Conservation (phyloP, 2,329 filamentous ascomycete genomes). For the Clonostachys chloroleuca region DNA sequence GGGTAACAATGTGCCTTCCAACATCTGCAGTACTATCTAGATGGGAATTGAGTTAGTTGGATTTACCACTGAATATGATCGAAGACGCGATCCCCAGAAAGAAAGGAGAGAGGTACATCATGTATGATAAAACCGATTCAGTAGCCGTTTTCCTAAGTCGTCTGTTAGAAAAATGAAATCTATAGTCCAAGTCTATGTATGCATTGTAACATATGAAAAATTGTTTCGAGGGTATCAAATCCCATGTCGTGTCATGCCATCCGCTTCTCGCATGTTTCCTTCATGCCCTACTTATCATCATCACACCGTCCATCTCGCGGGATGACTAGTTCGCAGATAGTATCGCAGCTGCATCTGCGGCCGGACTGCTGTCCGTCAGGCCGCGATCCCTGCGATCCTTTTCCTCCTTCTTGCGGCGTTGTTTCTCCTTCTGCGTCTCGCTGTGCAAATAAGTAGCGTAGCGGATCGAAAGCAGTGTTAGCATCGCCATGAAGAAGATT, state of each 20-base stretch:
- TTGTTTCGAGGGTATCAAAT: too few species aligned
- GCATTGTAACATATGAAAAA: too few species aligned
- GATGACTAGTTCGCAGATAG: constrained; percentile 44
- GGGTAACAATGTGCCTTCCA: too few species aligned
- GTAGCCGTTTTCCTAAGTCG: too few species aligned
- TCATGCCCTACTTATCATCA: too few species aligned
- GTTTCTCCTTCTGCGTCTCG: constrained; percentile 40
- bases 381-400: constrained; percentile 35
- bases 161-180: too few species aligned
- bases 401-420: constrained; percentile 36
- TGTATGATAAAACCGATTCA: not conserved
- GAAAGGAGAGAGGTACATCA: not conserved
- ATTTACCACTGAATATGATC: not conserved
- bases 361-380: constrained; percentile 36
- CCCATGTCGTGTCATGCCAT: too few species aligned
- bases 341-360: constrained; percentile 52
- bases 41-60: too few species aligned
- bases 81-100: not conserved
- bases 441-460: constrained; percentile 54
- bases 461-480: constrained; percentile 54
- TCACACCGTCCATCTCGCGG: constrained; percentile 5
- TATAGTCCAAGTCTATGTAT: too few species aligned
- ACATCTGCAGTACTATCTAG: too few species aligned
- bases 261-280: too few species aligned
- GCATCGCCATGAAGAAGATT: constrained; percentile 61